These are phyloP conservation scores for Monocercomonoides exilis DNA, from an alignment of 78 protist genomes.

Conservation along the genomic window DNA sequence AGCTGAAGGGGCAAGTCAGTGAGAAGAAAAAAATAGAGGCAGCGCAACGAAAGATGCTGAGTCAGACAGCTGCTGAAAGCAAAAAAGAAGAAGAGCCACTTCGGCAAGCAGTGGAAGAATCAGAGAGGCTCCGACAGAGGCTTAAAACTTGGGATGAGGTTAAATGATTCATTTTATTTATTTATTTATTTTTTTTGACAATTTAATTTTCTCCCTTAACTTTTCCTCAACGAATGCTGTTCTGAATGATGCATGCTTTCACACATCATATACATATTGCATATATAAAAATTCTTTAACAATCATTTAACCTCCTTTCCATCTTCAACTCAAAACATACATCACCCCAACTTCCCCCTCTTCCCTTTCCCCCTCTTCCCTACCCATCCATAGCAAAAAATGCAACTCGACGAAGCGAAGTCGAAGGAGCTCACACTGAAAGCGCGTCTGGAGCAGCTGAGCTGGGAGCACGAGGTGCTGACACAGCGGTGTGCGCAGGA, in stretches of 20 bases:
- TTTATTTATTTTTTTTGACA: too few species aligned
- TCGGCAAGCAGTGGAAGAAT: background rate
- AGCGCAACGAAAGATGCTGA: slow-evolving; percentile 8
- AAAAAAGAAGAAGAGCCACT: background rate
- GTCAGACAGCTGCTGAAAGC: background rate
- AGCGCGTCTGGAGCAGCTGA: background rate
- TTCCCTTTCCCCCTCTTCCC: background rate
- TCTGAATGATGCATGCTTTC: too few species aligned
- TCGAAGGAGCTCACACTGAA: background rate
- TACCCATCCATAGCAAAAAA: background rate
- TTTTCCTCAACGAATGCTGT: too few species aligned
- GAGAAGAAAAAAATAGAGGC: slow-evolving; percentile 5
- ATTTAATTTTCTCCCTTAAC: too few species aligned
- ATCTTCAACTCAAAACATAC: background rate
- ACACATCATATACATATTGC: too few species aligned
- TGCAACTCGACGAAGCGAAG: background rate
- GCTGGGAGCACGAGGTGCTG: slow-evolving; percentile 13
- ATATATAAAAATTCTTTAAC: too few species aligned
- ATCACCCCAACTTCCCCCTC: background rate
- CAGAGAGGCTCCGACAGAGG: background rate
- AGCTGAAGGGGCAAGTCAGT: background rate
- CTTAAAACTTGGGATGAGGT: background rate
- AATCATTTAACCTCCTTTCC: background rate
- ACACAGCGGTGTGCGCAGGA: background rate
- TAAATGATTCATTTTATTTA: too few species aligned